Evolutionary conservation across 768 basidiomycete species (phyloP), one percentile per base, ranked within the genome.

Genomic region (Calocybe cyanea): DNA sequence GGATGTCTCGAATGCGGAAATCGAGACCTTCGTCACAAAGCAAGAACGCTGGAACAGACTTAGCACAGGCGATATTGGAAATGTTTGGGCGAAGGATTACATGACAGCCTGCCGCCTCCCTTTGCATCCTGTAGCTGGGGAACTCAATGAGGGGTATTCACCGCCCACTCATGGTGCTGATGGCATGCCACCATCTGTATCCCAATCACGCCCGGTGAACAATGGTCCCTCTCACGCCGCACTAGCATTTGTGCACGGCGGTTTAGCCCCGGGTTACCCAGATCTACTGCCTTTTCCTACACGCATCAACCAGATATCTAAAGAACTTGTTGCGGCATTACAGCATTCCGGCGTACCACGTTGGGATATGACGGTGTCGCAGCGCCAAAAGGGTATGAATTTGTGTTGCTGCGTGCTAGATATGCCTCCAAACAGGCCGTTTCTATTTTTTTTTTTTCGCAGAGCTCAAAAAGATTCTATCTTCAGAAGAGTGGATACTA

Each of bases 231-330:
- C 86, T 0, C 87, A 86, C 61, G 76, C 87, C 0, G 90, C 92
- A 0, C 67, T 93, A 21, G 91, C 92, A 1, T 97, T 97, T 63
- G 88, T 95, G 2, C 96, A 98, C 50, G 95, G 94, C n/a, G 94
- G 94, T 0, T 72, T 97, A 32, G 79, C 87, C 2, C 85, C 90
- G 6, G 74, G 80, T 1, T 95, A 91, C 54, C 71, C 74, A 6
- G 71, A 81, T 50, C 72, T 95, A 3, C 70, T 77, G 6, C 93
- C 94, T 0, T 96, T 92, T 65, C 91, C 95, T 5, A 74, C 81
- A n/a, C 70, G 72, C 20, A 92, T 97, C 54, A 99, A 98, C 61
- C 69, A 72, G 3, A 58, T 98, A 28, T 84, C 85, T 1, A 63
- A 69, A 4, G 78, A 81, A 0, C 72, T 99, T 24, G 69, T 99